Conservation (phyloP, 2,329 filamentous ascomycete species). For the Lachnellula suecica region DNA sequence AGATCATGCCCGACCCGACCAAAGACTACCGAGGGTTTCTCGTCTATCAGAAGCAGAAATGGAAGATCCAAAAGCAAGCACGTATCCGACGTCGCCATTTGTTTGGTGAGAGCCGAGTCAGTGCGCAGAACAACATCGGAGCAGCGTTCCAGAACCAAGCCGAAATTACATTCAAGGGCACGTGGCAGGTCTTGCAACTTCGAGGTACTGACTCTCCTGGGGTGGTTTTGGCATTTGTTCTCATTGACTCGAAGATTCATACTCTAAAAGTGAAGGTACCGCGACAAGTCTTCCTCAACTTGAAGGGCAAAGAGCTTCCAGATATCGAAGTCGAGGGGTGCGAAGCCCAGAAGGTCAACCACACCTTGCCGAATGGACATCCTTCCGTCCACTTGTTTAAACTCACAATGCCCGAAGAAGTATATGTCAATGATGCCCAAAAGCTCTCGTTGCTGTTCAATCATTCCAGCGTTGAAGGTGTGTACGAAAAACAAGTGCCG, state of each 20-base stretch:
- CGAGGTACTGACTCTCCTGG: conserved; percentile 80
- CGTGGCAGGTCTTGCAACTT: conserved; percentile 93
- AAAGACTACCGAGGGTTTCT: conserved; percentile 88
- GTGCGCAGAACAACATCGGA: conserved; percentile 63
- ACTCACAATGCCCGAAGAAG: conserved; percentile 83
- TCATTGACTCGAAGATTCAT: conserved; percentile 93
- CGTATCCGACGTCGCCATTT: conserved; percentile 82
- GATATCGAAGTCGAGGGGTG: conserved; percentile 86
- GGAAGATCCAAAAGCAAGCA: conserved; percentile 95
- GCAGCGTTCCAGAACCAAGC: conserved; percentile 87
- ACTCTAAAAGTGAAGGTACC: conserved; percentile 85
- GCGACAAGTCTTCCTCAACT: conserved; percentile 85
- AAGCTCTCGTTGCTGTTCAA: conserved; percentile 84
- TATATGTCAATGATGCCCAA: conserved; percentile 80
- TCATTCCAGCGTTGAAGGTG: conserved; percentile 91
- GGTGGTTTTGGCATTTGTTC: conserved; percentile 81
- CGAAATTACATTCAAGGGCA: conserved; percentile 83
- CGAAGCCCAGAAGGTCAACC: conserved; percentile 87
- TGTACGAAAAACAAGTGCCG: conserved; percentile 93
- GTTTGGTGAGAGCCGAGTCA: conserved; percentile 80
- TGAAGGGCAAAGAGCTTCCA: conserved; percentile 83
- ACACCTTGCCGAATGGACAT: conserved; percentile 93
- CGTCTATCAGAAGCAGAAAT: conserved; percentile 96
- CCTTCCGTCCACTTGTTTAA: conserved; percentile 93
- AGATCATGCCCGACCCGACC: conserved; percentile 78